Base-by-base conservation (phyloP, 306 rosid species). In the Prunus salicina region DNA sequence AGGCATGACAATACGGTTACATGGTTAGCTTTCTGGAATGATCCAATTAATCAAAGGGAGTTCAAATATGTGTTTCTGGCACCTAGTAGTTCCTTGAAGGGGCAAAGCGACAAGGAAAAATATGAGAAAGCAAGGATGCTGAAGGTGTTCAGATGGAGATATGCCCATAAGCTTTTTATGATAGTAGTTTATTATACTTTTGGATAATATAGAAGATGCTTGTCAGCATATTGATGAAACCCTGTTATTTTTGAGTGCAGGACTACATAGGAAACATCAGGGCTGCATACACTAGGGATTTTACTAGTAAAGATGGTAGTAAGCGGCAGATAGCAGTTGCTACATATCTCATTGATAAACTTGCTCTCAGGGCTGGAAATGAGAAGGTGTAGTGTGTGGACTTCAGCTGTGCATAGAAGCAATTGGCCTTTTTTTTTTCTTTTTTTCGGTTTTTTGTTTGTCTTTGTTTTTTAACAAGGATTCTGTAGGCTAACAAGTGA, bases 321-420 rank as follows among this genome's bases (percentile, higher is more conserved):
- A 91, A 81, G 83, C 86, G 86, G 79, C 97, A 95, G 83, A 88
- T 95, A 73, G 97, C 97, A 34, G 97, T 92, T 84, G 99, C 99
- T 67, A 95, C 99, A 27, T 95, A 92, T 82, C 99, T 95, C 64
- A 95, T 95, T 50, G 99, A 92, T 79, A 92, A 95, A 87, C 87
- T 95, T 79, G 99, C 99, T 83, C 90, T 95, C 70, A 95, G 97
- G 91, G 99, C 99, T 56, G 99, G 99, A 74, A 96, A 92, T 86
- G 99, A 93, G 85, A 96, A 89, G 96, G 99, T 91, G 97, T 90
- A 86, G 67, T 50, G 56, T 75, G 43, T 38, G 43, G 43, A 38
- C 9, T 38, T 38, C 43, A 38, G 43, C 43, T 38, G 43, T 38
- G 43, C 43, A 38, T 38, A 7, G 43, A 38, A 38, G 43, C 43